Percentiles rank a stretch among this genome's conserved stretches.
phyloP scores from a whole-genome alignment of 345 rosid species.

The Gossypium bickii region DNA sequence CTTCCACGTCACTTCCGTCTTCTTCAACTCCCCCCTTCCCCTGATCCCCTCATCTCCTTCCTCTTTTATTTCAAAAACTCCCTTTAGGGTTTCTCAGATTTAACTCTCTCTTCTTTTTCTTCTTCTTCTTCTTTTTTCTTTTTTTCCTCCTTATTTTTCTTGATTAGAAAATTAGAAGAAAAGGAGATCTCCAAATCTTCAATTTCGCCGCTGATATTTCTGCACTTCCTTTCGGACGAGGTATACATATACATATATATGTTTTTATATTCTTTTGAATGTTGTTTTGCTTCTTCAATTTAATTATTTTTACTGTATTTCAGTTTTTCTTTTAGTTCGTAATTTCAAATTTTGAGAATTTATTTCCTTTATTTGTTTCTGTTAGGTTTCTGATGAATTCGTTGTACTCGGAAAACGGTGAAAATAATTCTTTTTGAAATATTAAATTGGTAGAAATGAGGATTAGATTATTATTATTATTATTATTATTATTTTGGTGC shows the following conservation, averaged over 20 bases:
- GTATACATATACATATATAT: not conserved
- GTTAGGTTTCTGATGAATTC: conserved; percentile 34
- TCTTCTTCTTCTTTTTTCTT: not conserved
- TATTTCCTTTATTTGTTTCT: conserved; percentile 19
- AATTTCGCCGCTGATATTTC: conserved; percentile 8
- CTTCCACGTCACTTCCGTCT: conserved; percentile 82
- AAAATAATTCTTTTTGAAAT: not conserved
- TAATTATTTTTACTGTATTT: not conserved
- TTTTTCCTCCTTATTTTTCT: not conserved
- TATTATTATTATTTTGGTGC: not conserved
- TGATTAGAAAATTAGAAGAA: not conserved
- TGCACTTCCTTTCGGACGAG: not conserved
- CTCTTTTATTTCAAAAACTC: conserved; percentile 11
- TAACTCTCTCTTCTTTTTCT: not conserved
- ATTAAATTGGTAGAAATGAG: conserved; percentile 16
- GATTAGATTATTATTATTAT: not conserved
- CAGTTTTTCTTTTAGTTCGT: not conserved
- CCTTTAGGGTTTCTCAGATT: conserved; percentile 60
- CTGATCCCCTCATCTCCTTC: conserved; percentile 22
- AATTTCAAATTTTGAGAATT: conserved; percentile 20
- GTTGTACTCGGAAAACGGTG: not conserved
- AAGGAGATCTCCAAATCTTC: conserved; percentile 10
- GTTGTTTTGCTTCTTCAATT: not conserved
- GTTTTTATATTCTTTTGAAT: not conserved
- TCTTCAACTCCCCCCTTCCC: conserved; percentile 51